Evolutionary conservation across 495 filamentous ascomycete genomes (phyloP).

Genomic region (Penicillium cataractarum): DNA sequence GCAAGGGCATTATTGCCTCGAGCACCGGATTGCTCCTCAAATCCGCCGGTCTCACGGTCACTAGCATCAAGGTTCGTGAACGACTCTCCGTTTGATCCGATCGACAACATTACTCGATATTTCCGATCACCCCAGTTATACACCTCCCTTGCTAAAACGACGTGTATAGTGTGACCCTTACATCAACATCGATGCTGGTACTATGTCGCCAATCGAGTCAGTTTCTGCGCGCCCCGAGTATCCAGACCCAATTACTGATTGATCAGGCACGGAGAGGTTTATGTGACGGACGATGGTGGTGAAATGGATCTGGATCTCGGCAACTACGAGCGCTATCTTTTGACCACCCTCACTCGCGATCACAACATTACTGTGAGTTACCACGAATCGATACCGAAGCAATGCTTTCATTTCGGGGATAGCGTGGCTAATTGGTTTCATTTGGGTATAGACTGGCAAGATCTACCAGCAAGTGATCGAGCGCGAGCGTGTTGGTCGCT

Average conservation of each 20-base stretch:
- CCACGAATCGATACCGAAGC: background rate
- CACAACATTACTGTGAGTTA: conserved; percentile 31
- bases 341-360: conserved; percentile 27
- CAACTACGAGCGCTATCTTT: conserved; percentile 74
- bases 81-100: background rate
- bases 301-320: conserved; percentile 93
- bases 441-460: conserved; percentile 60
- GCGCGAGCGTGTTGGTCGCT: conserved; percentile 77
- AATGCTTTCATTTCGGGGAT: background rate
- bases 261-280: conserved; percentile 66
- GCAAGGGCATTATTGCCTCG: conserved; percentile 78
- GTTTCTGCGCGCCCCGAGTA: background rate
- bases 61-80: conserved; percentile 62
- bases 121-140: background rate
- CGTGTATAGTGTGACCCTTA: conserved; percentile 52
- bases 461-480: conserved; percentile 88
- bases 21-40: conserved; percentile 74
- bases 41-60: conserved; percentile 63
- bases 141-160: background rate
- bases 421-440: background rate
- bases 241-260: background rate
- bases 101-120: background rate
- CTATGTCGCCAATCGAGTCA: conserved; percentile 74
- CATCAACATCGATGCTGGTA: conserved; percentile 73
- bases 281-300: conserved; percentile 74